Percentiles rank a stretch among this genome's conserved stretches.
Evolutionary conservation across 768 basidiomycete species (phyloP).

Genomic region (Cyclocybe cylindracea): DNA sequence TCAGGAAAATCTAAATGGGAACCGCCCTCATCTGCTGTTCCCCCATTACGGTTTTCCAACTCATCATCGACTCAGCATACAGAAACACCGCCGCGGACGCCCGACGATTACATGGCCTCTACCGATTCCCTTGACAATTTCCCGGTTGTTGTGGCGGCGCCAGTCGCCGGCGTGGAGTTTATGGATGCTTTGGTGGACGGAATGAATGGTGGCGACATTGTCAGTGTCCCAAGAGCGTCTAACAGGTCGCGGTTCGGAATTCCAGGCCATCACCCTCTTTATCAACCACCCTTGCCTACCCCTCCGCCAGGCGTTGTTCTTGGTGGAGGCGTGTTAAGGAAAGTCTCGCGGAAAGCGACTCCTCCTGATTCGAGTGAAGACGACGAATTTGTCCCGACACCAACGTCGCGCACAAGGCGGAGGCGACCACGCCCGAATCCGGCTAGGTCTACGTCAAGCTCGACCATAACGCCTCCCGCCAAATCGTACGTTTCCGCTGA

Average conservation of each 20-base stretch:
- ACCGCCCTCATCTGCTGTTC: constrained; percentile 37
- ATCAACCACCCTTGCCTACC: constrained; percentile 80
- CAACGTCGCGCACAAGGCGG: constrained; percentile 35
- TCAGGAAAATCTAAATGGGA: constrained; percentile 49
- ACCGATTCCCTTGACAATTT: constrained; percentile 50
- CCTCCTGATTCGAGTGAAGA: constrained; percentile 57
- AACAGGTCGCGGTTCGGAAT: constrained; percentile 57
- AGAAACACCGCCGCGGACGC: constrained; percentile 75
- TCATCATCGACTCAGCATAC: constrained; percentile 67
- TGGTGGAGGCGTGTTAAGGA: constrained; percentile 48
- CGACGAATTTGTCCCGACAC: constrained; percentile 36
- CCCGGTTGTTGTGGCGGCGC: constrained; percentile 74
- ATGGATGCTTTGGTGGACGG: constrained; percentile 90
- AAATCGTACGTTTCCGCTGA: constrained; percentile 7
- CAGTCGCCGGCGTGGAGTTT: constrained; percentile 76
- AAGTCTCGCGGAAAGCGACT: constrained; percentile 26
- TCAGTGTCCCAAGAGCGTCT: constrained; percentile 39
- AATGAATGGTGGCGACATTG: constrained; percentile 78
- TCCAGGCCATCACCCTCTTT: constrained; percentile 69
- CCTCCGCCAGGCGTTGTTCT: constrained; percentile 81
- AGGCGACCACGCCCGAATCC: constrained; percentile 31
- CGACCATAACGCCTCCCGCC: constrained; percentile 18
- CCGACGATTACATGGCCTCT: constrained; percentile 45
- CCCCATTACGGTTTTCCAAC: constrained; percentile 63
- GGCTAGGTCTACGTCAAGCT: constrained; percentile 27